Conservation (phyloP, 148 eudicot genomes). For the Nepenthes mirabilis region DNA sequence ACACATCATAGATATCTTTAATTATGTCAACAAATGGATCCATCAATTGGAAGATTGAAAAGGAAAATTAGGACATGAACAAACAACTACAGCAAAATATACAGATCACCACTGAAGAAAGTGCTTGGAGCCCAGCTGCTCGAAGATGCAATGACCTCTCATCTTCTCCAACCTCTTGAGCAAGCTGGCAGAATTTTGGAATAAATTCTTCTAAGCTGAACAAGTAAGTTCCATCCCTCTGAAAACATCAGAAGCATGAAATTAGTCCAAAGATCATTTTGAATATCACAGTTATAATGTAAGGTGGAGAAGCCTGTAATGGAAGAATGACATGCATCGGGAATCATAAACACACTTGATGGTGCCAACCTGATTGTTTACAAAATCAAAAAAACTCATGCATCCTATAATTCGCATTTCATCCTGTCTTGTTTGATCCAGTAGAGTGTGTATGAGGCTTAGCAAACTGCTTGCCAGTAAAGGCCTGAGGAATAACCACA, state of each 20-base stretch:
- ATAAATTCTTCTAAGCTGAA: slow-evolving; percentile 77
- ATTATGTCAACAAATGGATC: background rate
- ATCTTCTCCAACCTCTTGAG: slow-evolving; percentile 87
- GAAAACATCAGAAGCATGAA: slow-evolving; percentile 17
- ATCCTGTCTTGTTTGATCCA: slow-evolving; percentile 77
- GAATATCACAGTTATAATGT: background rate
- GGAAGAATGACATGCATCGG: background rate
- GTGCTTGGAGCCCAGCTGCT: slow-evolving; percentile 76
- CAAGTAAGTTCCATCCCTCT: slow-evolving; percentile 83
- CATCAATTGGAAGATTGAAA: background rate
- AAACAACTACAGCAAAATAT: background rate
- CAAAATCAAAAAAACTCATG: slow-evolving; percentile 64
- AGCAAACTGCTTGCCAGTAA: slow-evolving; percentile 80
- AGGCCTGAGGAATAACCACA: slow-evolving; percentile 48
- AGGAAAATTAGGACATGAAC: background rate
- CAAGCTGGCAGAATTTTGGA: slow-evolving; percentile 78
- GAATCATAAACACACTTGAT: background rate
- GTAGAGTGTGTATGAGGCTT: slow-evolving; percentile 67
- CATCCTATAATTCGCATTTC: slow-evolving; percentile 74
- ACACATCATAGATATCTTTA: background rate
- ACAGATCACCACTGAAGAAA: slow-evolving; percentile 69
- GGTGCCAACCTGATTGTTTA: slow-evolving; percentile 59
- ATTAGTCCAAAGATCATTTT: slow-evolving; percentile 4
- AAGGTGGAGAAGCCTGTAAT: background rate
- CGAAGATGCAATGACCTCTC: slow-evolving; percentile 60